phyloP scores from a whole-genome alignment of 2,329 filamentous ascomycete species.

The Cordyceps farinosa region DNA sequence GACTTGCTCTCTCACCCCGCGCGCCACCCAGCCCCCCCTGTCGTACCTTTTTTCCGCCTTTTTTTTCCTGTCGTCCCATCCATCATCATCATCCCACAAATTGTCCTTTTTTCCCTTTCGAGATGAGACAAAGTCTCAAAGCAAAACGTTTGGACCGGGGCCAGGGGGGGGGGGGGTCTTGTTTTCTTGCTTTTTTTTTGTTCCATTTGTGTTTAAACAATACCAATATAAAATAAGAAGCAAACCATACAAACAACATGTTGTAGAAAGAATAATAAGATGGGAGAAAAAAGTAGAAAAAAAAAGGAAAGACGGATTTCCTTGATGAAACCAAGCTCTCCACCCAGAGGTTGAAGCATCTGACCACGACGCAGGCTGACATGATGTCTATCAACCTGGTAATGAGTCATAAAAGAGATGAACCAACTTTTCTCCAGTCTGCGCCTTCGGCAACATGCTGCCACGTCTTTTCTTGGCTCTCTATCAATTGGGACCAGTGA shows the following conservation, averaged over 20 bases:
- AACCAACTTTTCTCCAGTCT: background rate
- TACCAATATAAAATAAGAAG: conserved; percentile 4
- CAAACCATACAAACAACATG: background rate
- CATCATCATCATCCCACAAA: no score
- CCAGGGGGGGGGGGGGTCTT: no score
- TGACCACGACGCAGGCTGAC: background rate
- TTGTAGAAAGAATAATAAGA: conserved; percentile 3
- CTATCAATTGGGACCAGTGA: background rate
- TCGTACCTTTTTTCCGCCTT: background rate
- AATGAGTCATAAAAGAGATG: background rate
- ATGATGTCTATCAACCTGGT: background rate
- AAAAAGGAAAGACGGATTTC: background rate
- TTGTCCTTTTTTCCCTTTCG: no score
- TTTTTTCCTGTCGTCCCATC: background rate
- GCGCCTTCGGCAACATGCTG: conserved; percentile 1
- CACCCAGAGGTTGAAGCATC: background rate
- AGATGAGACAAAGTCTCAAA: no score
- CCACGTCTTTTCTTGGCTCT: background rate
- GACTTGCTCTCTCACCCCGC: background rate
- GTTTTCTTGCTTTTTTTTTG: background rate
- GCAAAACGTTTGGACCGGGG: no score
- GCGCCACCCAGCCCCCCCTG: no score
- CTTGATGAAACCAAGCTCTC: background rate
- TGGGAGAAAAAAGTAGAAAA: background rate
- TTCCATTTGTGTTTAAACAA: conserved; percentile 14